Evolutionary conservation across 2,329 filamentous ascomycete species (phyloP), one percentile per base, ranked within the genome.

Genomic region (Penicillium rolfsii): DNA sequence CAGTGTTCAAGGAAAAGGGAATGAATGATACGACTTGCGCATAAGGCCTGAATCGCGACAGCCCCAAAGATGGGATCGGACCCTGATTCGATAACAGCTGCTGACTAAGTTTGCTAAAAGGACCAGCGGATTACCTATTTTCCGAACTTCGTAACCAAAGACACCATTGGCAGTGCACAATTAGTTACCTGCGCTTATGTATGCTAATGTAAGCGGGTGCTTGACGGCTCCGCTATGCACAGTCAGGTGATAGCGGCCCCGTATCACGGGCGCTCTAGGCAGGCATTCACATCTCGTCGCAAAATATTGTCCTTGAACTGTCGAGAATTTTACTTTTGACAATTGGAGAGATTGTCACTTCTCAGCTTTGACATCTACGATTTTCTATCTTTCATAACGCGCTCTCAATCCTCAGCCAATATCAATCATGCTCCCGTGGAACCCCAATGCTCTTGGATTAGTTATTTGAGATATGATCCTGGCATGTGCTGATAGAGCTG

Each of bases 401-500:
- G n/a, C 28, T 6, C 26, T 14, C 8, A 28, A 36, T 7, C 35
- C 30, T 50, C 22, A 36, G 24, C 19, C 55, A 56, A 45, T 43
- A 40, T 61, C 41, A 60, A 60, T 56, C 43, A 67, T 67, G 65
- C 64, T 59, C 50, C 56, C 63, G 58, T 55, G 45, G 55, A 58
- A 58, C 52, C 55, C 57, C 62, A 61, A 62, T 61, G 59, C 58
- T 55, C 59, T 53, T 62, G 58, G 40, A 63, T 28, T 41, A 40
- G 49, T 38, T 58, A 64, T 62, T 50, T 66, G 56, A 61, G 55
- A 67, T 36, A 55, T 69, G 65, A 64, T 58, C 59, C 48, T 67
- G 55, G 53, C 50, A 53, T 59, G 60, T 55, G 28, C 57, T 52
- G 55, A 61, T 58, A 59, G 52, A 53, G 50, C 55, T 40, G 41